Conservation (phyloP, 768 basidiomycete genomes). For the Boletus rubescentipes region DNA sequence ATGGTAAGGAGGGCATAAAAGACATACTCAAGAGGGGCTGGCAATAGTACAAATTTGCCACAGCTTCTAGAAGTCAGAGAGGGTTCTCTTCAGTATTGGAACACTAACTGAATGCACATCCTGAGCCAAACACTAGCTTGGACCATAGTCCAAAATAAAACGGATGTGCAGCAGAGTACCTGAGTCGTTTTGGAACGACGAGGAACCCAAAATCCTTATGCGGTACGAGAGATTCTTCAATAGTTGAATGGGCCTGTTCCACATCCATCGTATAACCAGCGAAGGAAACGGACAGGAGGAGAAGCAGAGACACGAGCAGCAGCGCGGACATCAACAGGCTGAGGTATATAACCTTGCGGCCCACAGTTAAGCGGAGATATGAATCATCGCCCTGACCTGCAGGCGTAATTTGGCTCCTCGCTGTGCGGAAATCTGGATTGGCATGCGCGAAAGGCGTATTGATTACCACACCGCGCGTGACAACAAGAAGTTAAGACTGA, state of each 20-base stretch:
- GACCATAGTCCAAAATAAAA: constrained; percentile 16
- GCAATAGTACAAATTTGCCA: constrained; percentile 77
- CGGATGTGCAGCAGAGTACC: constrained; percentile 6
- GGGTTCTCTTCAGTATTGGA: not conserved
- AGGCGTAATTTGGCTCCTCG: not conserved
- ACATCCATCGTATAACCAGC: constrained; percentile 16
- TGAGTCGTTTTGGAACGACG: constrained; percentile 15
- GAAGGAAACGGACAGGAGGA: not conserved
- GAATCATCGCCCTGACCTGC: constrained; percentile 18
- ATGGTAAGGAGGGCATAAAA: not conserved
- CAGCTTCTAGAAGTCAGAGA: constrained; percentile 26
- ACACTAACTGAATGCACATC: constrained; percentile 21
- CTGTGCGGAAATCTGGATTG: not conserved
- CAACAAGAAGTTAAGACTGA: not conserved
- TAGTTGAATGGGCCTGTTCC: constrained; percentile 5
- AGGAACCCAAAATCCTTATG: constrained; percentile 16
- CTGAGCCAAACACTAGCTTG: constrained; percentile 14
- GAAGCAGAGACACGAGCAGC: not conserved
- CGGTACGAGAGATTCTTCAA: not conserved
- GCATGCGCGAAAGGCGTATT: not conserved
- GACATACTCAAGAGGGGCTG: constrained; percentile 71
- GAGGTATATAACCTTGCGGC: constrained; percentile 13
- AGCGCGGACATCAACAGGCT: not conserved
- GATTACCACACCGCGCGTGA: not conserved
- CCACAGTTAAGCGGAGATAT: constrained; percentile 2